Evolutionary conservation across 129 eudicot genomes (phyloP).

Genomic region (Chrysanthemum makinoi): DNA sequence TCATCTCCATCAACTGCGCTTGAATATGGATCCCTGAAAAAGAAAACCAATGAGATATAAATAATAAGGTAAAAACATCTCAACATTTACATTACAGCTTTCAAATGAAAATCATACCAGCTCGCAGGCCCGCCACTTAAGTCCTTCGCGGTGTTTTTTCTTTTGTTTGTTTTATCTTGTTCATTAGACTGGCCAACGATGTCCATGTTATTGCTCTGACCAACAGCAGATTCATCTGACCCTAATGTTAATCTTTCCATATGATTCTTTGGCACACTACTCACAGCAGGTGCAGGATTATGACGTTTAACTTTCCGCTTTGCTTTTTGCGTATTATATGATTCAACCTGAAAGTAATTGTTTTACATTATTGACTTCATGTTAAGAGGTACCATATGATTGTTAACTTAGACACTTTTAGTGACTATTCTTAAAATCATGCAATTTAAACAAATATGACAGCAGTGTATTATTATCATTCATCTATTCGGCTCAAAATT

Average conservation of each 20-base stretch:
- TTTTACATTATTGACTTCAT: background rate
- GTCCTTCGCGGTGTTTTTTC: slow-evolving; percentile 27
- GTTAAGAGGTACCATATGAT: background rate
- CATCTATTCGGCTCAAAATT: background rate
- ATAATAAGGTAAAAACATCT: too few species aligned
- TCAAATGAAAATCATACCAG: slow-evolving; percentile 43
- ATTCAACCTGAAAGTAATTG: slow-evolving; percentile 59
- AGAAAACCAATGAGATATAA: background rate
- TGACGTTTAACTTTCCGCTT: slow-evolving; percentile 68
- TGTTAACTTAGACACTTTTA: background rate
- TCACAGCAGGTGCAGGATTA: slow-evolving; percentile 35
- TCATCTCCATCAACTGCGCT: slow-evolving; percentile 55
- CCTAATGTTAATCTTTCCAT: slow-evolving; percentile 36
- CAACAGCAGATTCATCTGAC: slow-evolving; percentile 40
- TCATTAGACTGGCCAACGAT: slow-evolving; percentile 30
- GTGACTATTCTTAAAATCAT: background rate
- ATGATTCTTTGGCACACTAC: slow-evolving; percentile 28
- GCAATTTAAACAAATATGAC: background rate
- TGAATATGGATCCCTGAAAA: slow-evolving; percentile 75
- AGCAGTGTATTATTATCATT: background rate
- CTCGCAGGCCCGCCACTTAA: slow-evolving; percentile 60
- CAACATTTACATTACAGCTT: background rate
- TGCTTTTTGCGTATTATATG: slow-evolving; percentile 58
- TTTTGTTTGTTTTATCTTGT: slow-evolving; percentile 30
- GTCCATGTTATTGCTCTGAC: slow-evolving; percentile 3